Conservation (phyloP, 1,139 yeast genomes). For the Williopsis jadinii region DNA sequence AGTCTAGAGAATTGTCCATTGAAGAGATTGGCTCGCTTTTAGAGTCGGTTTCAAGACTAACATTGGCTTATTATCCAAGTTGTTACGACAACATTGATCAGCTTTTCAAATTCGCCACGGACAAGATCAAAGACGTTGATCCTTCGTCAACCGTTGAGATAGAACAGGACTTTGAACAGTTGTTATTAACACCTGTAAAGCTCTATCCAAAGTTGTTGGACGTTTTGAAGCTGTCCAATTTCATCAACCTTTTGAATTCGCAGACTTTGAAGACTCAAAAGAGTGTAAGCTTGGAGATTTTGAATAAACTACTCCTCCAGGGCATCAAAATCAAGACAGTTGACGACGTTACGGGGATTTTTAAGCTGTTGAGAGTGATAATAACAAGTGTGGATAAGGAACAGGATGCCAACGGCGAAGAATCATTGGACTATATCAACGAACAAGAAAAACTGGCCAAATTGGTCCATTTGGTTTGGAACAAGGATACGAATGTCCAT, state of each 20-base stretch:
- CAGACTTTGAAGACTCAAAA: conserved; percentile 22
- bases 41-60: conserved; percentile 56
- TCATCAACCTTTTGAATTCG: conserved; percentile 13
- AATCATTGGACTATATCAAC: conserved; percentile 12
- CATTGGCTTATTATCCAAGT: conserved; percentile 62
- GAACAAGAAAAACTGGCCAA: conserved; percentile 68
- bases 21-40: conserved; percentile 62
- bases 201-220: conserved; percentile 18
- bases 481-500: conserved; percentile 42
- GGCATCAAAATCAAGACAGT: conserved; percentile 18
- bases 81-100: conserved; percentile 54
- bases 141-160: conserved; percentile 25
- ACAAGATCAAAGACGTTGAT: conserved; percentile 31
- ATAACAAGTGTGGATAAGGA: conserved; percentile 12
- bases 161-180: conserved; percentile 42
- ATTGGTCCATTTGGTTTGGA: conserved; percentile 54
- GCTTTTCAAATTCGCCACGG: conserved; percentile 52
- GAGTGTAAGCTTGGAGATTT: conserved; percentile 19
- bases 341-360: conserved; percentile 21
- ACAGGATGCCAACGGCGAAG: conserved; percentile 12
- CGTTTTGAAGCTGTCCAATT: conserved; percentile 14
- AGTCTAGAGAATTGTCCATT: conserved; percentile 52
- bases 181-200: conserved; percentile 53
- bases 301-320: conserved; percentile 17
- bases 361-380: conserved; percentile 18